Conservation (phyloP, 75 land plant species). For the Selaginella moellendorffii region DNA sequence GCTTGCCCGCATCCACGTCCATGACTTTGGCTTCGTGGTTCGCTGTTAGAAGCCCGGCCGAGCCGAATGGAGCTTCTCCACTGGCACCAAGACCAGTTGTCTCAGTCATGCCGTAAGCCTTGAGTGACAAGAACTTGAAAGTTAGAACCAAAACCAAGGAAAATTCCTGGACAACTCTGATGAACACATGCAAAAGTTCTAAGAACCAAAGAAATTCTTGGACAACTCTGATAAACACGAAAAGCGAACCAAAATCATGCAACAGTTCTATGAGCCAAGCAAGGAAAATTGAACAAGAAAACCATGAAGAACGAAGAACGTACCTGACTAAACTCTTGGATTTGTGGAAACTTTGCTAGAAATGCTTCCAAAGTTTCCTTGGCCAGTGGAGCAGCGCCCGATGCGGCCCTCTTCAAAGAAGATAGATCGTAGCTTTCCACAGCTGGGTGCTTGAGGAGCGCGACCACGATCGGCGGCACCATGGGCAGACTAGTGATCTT, state of each 20-base stretch:
- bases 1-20: constrained; percentile 36
- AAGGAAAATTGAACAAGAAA: too few relatives aligned
- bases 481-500: constrained; percentile 37
- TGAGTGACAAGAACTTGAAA: too few relatives aligned
- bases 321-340: background rate
- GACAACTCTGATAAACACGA: too few relatives aligned
- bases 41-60: constrained; percentile 55
- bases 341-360: constrained; percentile 32
- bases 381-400: constrained; percentile 72
- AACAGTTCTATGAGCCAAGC: too few relatives aligned
- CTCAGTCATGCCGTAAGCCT: constrained; percentile 91
- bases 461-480: constrained; percentile 61
- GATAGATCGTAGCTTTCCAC: constrained; percentile 46
- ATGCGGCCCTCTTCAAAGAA: constrained; percentile 29
- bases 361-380: constrained; percentile 65
- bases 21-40: constrained; percentile 66
- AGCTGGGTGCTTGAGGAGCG: constrained; percentile 30
- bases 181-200: too few relatives aligned
- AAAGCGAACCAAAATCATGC: too few relatives aligned
- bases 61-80: constrained; percentile 41
- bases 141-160: too few relatives aligned
- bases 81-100: constrained; percentile 47
- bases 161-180: too few relatives aligned
- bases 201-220: too few relatives aligned
- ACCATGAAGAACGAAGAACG: too few relatives aligned